Percentiles rank a stretch among this genome's conserved stretches.
Evolutionary conservation across 164 flowering plant genomes (phyloP).

Genomic region (Platanus orientalis): DNA sequence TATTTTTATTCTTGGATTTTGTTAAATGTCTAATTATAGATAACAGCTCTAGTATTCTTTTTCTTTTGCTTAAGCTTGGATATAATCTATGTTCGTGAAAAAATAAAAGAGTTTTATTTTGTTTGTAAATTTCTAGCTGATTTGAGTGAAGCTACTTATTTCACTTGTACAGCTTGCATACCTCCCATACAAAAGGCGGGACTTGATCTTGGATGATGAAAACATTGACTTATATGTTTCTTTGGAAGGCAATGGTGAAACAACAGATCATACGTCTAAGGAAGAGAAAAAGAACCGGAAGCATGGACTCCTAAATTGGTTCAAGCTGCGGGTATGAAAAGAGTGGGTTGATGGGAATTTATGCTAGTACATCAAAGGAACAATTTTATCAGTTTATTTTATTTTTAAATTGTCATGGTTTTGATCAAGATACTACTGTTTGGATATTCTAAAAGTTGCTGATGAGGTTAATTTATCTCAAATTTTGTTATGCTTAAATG

Average conservation of each 20-base stretch:
- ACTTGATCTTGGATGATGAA: slow-evolving; percentile 77
- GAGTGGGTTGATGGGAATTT: not conserved
- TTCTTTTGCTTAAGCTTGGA: not conserved
- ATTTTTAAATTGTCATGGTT: too few relatives aligned
- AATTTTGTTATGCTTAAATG: not conserved
- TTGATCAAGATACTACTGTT: too few relatives aligned
- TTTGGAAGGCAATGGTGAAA: slow-evolving; percentile 59
- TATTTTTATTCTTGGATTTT: too few relatives aligned
- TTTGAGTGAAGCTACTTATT: slow-evolving; percentile 12
- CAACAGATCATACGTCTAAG: slow-evolving; percentile 45
- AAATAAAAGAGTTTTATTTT: not conserved
- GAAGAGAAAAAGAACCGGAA: slow-evolving; percentile 75
- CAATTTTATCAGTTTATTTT: too few relatives aligned
- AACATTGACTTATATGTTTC: slow-evolving; percentile 65
- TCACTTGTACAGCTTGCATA: slow-evolving; percentile 75
- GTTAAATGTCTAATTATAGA: not conserved
- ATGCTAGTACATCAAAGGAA: too few relatives aligned
- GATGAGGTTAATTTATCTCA: not conserved
- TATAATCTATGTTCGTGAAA: not conserved
- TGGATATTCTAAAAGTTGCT: not conserved
- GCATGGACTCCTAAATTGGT: slow-evolving; percentile 90
- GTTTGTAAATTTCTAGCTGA: slow-evolving; percentile 5
- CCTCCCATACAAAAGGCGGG: slow-evolving; percentile 83
- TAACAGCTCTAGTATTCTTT: too few relatives aligned
- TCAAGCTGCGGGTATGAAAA: slow-evolving; percentile 72